These are phyloP conservation scores for Hymenochaete sp. DNA, from an alignment of 1,284 basidiomycete species.

Conservation along the genomic window DNA sequence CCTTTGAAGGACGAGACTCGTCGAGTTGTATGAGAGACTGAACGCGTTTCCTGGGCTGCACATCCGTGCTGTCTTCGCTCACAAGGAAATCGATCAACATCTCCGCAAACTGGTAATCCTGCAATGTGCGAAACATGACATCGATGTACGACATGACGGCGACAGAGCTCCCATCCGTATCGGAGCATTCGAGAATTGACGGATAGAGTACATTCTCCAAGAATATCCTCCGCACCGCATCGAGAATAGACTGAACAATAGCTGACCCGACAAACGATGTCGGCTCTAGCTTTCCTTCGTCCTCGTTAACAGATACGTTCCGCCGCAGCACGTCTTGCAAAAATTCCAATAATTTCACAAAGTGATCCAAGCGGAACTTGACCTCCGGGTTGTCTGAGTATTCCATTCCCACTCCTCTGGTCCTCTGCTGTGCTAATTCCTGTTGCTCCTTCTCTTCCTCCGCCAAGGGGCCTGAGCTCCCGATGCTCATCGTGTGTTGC, in stretches of 20 bases:
- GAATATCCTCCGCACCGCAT: constrained; percentile 80
- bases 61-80: constrained; percentile 72
- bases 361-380: constrained; percentile 74
- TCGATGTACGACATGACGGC: constrained; percentile 98
- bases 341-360: constrained; percentile 87
- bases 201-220: constrained; percentile 91
- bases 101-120: constrained; percentile 60
- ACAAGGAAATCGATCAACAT: constrained; percentile 73
- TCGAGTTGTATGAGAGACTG: constrained; percentile 42
- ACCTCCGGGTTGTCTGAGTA: constrained; percentile 72
- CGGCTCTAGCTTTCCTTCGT: constrained; percentile 39
- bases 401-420: constrained; percentile 58
- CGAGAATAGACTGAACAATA: constrained; percentile 73
- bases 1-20: constrained; percentile 23
- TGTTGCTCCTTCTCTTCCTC: constrained; percentile 48
- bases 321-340: constrained; percentile 78
- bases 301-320: constrained; percentile 38
- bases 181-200: constrained; percentile 88
- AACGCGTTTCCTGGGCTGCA: constrained; percentile 35
- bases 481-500: constrained; percentile 53
- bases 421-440: constrained; percentile 45
- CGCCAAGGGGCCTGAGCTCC: constrained; percentile 39
- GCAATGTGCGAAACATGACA: constrained; percentile 71
- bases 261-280: constrained; percentile 63
- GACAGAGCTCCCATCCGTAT: constrained; percentile 85